phyloP scores from a whole-genome alignment of 306 rosid genomes.

The Hippophae tibetana region DNA sequence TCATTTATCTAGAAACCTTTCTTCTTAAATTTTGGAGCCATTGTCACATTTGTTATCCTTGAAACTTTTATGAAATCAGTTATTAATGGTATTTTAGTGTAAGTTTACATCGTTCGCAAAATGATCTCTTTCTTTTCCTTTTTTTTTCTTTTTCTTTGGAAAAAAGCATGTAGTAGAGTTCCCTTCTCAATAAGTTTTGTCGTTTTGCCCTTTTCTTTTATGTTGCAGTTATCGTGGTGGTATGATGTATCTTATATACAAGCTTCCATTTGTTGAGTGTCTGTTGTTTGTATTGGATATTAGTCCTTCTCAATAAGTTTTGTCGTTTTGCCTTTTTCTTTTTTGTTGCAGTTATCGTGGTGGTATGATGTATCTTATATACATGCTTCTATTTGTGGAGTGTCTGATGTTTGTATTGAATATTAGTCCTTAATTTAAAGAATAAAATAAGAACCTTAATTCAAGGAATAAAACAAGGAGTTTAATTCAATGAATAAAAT shows the following conservation, averaged over 20 bases:
- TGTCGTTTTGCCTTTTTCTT: too few species aligned
- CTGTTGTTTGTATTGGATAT: constrained; percentile 98
- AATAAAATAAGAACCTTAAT: too few species aligned
- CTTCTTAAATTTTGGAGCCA: constrained; percentile 97
- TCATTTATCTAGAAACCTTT: constrained; percentile 65
- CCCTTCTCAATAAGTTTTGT: neutral
- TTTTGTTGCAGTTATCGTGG: too few species aligned
- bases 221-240: constrained; percentile 92
- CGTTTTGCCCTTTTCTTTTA: constrained; percentile 11
- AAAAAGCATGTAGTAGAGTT: constrained; percentile 4
- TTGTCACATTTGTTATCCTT: constrained; percentile 80
- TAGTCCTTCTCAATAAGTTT: too few species aligned
- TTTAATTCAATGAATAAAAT: too few species aligned
- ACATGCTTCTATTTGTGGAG: too few species aligned
- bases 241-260: constrained; percentile 69
- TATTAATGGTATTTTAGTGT: constrained; percentile 88
- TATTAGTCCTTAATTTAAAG: too few species aligned
- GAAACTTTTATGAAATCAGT: constrained; percentile 83
- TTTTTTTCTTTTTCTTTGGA: neutral
- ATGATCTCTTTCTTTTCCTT: constrained; percentile 3
- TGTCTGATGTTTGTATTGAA: too few species aligned
- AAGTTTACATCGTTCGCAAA: constrained; percentile 21
- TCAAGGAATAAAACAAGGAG: too few species aligned
- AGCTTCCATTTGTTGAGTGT: constrained; percentile 94
- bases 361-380: too few species aligned